Evolutionary conservation across 768 basidiomycete genomes (phyloP), one percentile per base, ranked within the genome.

Genomic region (Calocera viscosa): DNA sequence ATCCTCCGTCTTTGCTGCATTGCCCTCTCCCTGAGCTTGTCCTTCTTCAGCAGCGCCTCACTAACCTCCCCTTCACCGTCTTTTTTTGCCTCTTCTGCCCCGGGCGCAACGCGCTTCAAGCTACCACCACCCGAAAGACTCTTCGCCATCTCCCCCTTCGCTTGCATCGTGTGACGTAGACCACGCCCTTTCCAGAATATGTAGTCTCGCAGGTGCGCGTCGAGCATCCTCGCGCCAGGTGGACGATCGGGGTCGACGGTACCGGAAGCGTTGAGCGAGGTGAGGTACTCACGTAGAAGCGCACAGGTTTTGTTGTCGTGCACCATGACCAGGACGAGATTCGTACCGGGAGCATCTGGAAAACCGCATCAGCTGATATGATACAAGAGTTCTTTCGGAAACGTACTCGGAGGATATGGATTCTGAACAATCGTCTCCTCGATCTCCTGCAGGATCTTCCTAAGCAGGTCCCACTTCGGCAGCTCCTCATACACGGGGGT

Each of bases 401-500:
- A 70, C 72, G 39, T 35, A 74, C 73, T 28, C 16, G 49, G 43
- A 12, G 68, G 68, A 16, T 69, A 63, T 2, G 73, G 73, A 24
- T 70, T 67, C 22, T 65, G 41, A 22, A 71, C 79, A 33, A 90
- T 87, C 70, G 94, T 91, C 68, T 86, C 86, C 75, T 98, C 96
- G 1, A 93, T 88, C 77, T 99, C 96, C 64, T 91, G 81, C 49
- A 99, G 75, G 0, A 94, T 82, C n/a, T 92, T 89, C 0, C 86
- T 82, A 14, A 99, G 77, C 8, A 94, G 74, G 66, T 82, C 82
- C 95, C 96, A 98, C 74, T 99, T 99, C 0, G 94, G 94, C 49
- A 90, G 82, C 73, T 98, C 96, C 76, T 98, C 96, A 26, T 97
- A 79, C 0, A 94, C 84, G 0, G 92, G 90, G 49, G 91, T 85